phyloP scores from a whole-genome alignment of 345 rosid genomes.

The Populus pruinosa region DNA sequence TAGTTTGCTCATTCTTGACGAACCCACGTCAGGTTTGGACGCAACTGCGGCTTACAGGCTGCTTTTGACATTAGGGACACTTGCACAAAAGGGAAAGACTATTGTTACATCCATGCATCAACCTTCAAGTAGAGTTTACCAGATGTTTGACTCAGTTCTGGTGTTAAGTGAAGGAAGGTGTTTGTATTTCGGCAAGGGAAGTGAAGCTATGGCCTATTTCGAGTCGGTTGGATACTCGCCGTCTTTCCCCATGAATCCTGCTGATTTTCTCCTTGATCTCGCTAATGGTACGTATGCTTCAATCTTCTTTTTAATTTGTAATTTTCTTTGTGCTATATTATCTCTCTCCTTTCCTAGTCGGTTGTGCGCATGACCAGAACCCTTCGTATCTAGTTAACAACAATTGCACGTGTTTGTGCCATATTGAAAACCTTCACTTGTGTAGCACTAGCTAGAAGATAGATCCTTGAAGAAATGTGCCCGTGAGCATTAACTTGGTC shows the following conservation, averaged over 20 bases:
- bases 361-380: not conserved
- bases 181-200: slow-evolving; percentile 72
- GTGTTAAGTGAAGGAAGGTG: slow-evolving; percentile 73
- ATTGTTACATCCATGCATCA: slow-evolving; percentile 84
- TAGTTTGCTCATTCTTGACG: slow-evolving; percentile 76
- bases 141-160: slow-evolving; percentile 73
- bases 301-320: not conserved
- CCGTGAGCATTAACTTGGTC: not conserved
- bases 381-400: not conserved
- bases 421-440: not conserved
- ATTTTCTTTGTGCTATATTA: not conserved
- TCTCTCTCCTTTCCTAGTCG: not conserved
- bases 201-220: slow-evolving; percentile 65
- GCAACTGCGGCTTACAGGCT: slow-evolving; percentile 82
- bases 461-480: not conserved
- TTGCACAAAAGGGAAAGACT: slow-evolving; percentile 71
- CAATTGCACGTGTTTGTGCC: not conserved
- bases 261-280: slow-evolving; percentile 94
- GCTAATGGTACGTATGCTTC: slow-evolving; percentile 77
- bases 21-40: slow-evolving; percentile 89
- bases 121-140: slow-evolving; percentile 83
- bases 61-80: slow-evolving; percentile 50
- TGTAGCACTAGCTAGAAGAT: not conserved
- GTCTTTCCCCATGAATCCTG: slow-evolving; percentile 93
- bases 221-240: slow-evolving; percentile 80